phyloP scores from a whole-genome alignment of 2,329 filamentous ascomycete species.

The Periconia sp. region DNA sequence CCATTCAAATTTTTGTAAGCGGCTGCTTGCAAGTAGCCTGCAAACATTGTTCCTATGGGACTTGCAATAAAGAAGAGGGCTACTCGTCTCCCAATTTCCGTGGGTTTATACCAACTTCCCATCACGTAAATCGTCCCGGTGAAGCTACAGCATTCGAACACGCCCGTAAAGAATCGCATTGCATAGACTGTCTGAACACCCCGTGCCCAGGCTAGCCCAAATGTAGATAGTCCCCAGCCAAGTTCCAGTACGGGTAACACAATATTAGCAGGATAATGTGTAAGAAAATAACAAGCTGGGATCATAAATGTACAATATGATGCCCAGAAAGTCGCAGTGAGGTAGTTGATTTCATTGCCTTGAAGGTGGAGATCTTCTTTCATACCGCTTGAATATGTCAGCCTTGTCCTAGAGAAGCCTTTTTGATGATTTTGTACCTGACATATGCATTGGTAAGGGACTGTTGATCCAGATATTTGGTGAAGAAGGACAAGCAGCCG shows the following conservation, averaged over 20 bases:
- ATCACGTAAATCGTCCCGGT: slow-evolving; percentile 47
- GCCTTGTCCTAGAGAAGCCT: too few relatives aligned
- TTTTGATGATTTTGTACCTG: slow-evolving; percentile 3
- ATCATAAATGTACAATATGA: slow-evolving; percentile 52
- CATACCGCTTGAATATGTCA: slow-evolving; percentile 11
- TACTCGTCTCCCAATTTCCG: slow-evolving; percentile 25
- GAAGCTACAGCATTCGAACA: slow-evolving; percentile 40
- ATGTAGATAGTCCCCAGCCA: slow-evolving; percentile 29
- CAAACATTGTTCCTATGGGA: slow-evolving; percentile 31
- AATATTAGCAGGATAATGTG: slow-evolving; percentile 29
- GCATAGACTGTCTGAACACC: slow-evolving; percentile 20
- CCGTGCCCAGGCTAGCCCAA: slow-evolving; percentile 26
- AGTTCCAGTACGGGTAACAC: slow-evolving; percentile 26
- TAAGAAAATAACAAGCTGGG: slow-evolving; percentile 48
- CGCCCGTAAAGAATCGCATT: slow-evolving; percentile 47
- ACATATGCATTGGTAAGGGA: slow-evolving; percentile 20
- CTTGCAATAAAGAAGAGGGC: slow-evolving; percentile 28
- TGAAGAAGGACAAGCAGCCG: slow-evolving; percentile 50
- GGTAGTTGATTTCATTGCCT: slow-evolving; percentile 19
- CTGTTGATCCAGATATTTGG: slow-evolving; percentile 45
- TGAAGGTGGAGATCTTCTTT: slow-evolving; percentile 16
- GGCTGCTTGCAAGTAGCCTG: slow-evolving; percentile 32
- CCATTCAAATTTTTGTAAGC: slow-evolving; percentile 30
- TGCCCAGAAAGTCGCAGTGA: slow-evolving; percentile 37
- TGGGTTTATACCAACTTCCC: slow-evolving; percentile 48